Conservation (phyloP, 768 basidiomycete species). For the Rhodotorula paludigena region DNA sequence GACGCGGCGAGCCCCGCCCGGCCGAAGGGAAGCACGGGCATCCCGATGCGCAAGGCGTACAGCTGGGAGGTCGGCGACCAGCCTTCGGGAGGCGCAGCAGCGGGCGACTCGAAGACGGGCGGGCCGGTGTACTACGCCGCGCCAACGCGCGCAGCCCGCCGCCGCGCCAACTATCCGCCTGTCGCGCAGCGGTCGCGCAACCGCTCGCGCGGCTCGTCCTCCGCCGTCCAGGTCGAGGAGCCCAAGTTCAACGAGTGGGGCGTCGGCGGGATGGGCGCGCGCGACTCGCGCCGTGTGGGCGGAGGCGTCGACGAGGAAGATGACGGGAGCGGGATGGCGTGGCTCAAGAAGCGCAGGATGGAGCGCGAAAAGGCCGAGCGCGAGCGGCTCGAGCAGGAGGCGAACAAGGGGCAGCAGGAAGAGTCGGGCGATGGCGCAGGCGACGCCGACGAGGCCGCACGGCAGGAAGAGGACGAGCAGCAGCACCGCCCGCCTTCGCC, state of each 20-base stretch:
- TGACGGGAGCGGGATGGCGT: conserved; percentile 30
- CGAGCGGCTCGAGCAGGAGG: neutral
- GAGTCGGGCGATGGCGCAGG: neutral
- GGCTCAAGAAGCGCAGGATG: conserved; percentile 16
- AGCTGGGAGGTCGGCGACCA: conserved; percentile 32
- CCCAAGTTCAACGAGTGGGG: conserved; percentile 35
- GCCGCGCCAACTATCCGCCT: conserved; percentile 28
- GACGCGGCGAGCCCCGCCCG: neutral
- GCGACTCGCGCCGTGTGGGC: neutral
- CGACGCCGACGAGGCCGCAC: neutral
- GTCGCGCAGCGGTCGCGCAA: conserved; percentile 32
- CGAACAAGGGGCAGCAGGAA: neutral
- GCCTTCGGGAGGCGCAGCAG: neutral
- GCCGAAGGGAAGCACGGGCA: conserved; percentile 25
- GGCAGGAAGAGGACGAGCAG: neutral
- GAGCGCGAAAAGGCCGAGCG: conserved; percentile 9
- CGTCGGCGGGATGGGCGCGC: conserved; percentile 7
- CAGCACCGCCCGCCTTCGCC: no score
- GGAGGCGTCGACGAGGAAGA: neutral
- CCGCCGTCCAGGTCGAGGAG: conserved; percentile 6
- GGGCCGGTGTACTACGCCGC: conserved; percentile 30
- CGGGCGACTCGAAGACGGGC: neutral
- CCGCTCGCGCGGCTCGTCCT: neutral
- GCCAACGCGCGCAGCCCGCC: conserved; percentile 4
- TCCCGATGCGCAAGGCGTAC: conserved; percentile 35